A percentile compares a stretch with the other conserved stretches of the same genome.
Evolutionary conservation across 1,284 basidiomycete genomes (phyloP).

Genomic region (Cutaneotrichosporon dermatis): DNA sequence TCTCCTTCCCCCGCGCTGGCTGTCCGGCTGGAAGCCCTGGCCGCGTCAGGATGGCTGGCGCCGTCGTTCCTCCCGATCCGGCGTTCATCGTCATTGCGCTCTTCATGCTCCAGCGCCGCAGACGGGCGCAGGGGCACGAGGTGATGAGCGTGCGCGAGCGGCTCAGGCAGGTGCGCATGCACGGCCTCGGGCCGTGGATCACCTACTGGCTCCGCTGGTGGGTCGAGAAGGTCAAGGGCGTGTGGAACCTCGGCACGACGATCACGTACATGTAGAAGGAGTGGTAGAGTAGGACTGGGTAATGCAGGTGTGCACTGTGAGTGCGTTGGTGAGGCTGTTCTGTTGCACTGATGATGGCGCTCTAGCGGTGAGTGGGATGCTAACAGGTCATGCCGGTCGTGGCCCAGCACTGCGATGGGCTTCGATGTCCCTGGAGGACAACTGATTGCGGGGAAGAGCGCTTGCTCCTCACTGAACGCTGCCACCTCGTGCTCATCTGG

Average conservation of each 20-base stretch:
- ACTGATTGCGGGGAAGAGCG: too few relatives aligned
- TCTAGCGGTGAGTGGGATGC: not conserved
- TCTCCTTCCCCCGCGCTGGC: constrained; percentile 11
- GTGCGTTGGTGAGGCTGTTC: not conserved
- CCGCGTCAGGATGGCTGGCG: constrained; percentile 11
- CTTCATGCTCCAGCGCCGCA: constrained; percentile 10
- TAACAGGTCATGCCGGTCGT: too few relatives aligned
- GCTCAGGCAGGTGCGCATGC: constrained; percentile 14
- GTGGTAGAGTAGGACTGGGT: not conserved
- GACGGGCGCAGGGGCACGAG: not conserved
- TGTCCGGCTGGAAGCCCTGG: constrained; percentile 12
- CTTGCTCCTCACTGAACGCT: too few relatives aligned
- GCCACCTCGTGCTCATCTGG: too few relatives aligned
- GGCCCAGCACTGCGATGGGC: too few relatives aligned
- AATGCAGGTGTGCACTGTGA: not conserved
- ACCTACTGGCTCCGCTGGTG: constrained; percentile 38
- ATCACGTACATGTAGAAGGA: constrained; percentile 39
- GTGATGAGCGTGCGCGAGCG: constrained; percentile 14
- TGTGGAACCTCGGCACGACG: constrained; percentile 45
- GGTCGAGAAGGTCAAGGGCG: constrained; percentile 35
- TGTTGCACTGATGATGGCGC: not conserved
- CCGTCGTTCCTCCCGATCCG: constrained; percentile 9
- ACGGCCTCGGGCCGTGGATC: constrained; percentile 23
- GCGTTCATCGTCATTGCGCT: constrained; percentile 10
- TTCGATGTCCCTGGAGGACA: too few relatives aligned